Evolutionary conservation across 2,329 filamentous ascomycete genomes (phyloP).

Genomic region (Diaporthe caulivora): DNA sequence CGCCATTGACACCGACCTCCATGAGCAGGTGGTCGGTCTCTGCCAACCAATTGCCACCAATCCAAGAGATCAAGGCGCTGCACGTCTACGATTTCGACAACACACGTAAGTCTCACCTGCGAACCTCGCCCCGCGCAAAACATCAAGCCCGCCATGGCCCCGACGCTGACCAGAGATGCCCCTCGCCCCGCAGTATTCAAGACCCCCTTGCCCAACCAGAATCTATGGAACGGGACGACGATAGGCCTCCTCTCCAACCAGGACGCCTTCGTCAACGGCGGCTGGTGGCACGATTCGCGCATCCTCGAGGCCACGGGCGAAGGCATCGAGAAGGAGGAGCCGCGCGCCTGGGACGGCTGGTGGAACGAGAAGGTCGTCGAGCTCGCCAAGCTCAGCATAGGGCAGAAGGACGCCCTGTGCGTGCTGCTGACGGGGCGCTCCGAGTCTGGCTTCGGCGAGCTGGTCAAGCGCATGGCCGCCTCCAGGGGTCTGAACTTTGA

Average conservation of each 20-base stretch:
- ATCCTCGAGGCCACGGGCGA: slow-evolving; percentile 90
- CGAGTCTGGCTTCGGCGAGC: slow-evolving; percentile 80
- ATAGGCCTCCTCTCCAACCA: slow-evolving; percentile 82
- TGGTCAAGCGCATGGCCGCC: slow-evolving; percentile 84
- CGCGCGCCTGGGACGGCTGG: slow-evolving; percentile 88
- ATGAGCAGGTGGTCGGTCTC: slow-evolving; percentile 41
- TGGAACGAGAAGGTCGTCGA: slow-evolving; percentile 95
- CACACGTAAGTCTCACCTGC: slow-evolving; percentile 71
- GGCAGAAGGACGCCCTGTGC: slow-evolving; percentile 86
- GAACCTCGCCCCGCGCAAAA: slow-evolving; percentile 30
- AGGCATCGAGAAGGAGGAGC: slow-evolving; percentile 84
- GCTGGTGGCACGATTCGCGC: slow-evolving; percentile 96
- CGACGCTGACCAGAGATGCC: slow-evolving; percentile 38
- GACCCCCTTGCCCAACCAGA: slow-evolving; percentile 88
- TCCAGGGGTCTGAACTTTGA: slow-evolving; percentile 89
- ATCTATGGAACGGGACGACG: slow-evolving; percentile 85
- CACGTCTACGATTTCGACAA: slow-evolving; percentile 99
- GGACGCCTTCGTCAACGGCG: slow-evolving; percentile 83
- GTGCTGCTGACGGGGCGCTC: slow-evolving; percentile 90
- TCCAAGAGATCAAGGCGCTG: slow-evolving; percentile 79
- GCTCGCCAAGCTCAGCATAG: slow-evolving; percentile 82
- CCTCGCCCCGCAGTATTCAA: slow-evolving; percentile 76
- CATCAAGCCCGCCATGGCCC: slow-evolving; percentile 26
- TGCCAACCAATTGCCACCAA: slow-evolving; percentile 43
- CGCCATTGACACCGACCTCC: slow-evolving; percentile 37